Evolutionary conservation across 805 yeast species (phyloP).

Genomic region (Cyberlindnera meyerae): DNA sequence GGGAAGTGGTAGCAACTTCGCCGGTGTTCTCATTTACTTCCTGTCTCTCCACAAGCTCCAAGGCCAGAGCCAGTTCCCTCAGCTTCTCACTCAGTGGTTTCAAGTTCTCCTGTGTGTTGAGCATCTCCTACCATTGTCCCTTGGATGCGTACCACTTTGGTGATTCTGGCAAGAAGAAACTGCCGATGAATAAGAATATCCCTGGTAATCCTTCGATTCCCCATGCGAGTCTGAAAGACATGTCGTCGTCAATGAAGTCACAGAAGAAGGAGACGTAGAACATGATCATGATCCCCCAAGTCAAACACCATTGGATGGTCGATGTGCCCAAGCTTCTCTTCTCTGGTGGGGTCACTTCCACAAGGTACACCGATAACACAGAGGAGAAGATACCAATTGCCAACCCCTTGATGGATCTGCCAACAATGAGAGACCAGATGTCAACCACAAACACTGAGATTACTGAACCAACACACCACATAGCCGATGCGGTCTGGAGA

Average conservation of each 20-base stretch:
- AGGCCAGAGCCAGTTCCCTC: not conserved
- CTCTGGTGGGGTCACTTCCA: conserved; percentile 43
- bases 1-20: conserved; percentile 2
- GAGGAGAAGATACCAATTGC: conserved; percentile 54
- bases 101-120: conserved; percentile 11
- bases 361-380: conserved; percentile 49
- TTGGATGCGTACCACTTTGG: conserved; percentile 50
- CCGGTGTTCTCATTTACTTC: too few relatives aligned
- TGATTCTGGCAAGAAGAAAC: conserved; percentile 46
- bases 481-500: conserved; percentile 46
- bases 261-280: conserved; percentile 47
- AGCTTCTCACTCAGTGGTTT: not conserved
- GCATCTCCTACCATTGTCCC: conserved; percentile 35
- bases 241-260: conserved; percentile 36
- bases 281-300: conserved; percentile 54
- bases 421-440: conserved; percentile 43
- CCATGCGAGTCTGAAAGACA: conserved; percentile 64
- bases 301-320: conserved; percentile 51
- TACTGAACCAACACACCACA: conserved; percentile 55
- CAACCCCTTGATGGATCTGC: conserved; percentile 47
- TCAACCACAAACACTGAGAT: conserved; percentile 28
- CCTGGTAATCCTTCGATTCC: conserved; percentile 52
- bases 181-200: conserved; percentile 36
- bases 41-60: too few relatives aligned
- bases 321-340: conserved; percentile 49